Percentiles rank a stretch among this genome's conserved stretches.
Conservation (phyloP, 148 eudicot species). For the Oxyria digyna region DNA sequence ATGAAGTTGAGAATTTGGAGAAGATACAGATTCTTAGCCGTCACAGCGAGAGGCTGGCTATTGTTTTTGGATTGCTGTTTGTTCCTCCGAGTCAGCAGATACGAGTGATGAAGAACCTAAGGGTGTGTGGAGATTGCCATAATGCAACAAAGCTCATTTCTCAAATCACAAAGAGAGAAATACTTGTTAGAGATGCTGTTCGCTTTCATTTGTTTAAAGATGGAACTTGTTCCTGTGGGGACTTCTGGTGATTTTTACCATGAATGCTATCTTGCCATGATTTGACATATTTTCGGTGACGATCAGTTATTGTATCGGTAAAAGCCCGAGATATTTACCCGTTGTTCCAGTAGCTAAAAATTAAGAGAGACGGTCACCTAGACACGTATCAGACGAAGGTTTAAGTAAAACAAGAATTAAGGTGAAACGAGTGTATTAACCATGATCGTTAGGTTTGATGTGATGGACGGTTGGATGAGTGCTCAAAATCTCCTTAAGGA, state of each 20-base stretch:
- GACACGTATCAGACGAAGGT: too few species aligned
- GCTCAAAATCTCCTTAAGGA: too few species aligned
- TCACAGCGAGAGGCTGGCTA: constrained; percentile 95
- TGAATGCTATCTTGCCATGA: background rate
- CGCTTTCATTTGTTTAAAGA: constrained; percentile 86
- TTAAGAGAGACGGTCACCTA: too few species aligned
- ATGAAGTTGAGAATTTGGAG: constrained; percentile 70
- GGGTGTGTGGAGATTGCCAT: constrained; percentile 95
- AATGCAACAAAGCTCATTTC: constrained; percentile 76
- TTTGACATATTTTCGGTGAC: background rate
- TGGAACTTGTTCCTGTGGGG: constrained; percentile 97
- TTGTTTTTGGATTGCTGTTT: constrained; percentile 80
- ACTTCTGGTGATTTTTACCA: constrained; percentile 51
- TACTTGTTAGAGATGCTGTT: constrained; percentile 92
- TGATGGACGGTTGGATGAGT: too few species aligned
- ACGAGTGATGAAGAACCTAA: constrained; percentile 76
- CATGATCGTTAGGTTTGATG: too few species aligned
- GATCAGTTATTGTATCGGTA: background rate
- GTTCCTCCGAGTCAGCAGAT: constrained; percentile 55
- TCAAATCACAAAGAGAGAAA: constrained; percentile 73
- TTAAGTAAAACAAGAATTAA: too few species aligned
- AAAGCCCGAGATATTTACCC: background rate
- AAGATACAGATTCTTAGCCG: constrained; percentile 60
- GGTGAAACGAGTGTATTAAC: too few species aligned
- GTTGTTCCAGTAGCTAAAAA: too few species aligned